Percentiles rank a stretch among this genome's conserved stretches.
phyloP scores from a whole-genome alignment of 257 asterid genomes.

The Cinchona pubescens region DNA sequence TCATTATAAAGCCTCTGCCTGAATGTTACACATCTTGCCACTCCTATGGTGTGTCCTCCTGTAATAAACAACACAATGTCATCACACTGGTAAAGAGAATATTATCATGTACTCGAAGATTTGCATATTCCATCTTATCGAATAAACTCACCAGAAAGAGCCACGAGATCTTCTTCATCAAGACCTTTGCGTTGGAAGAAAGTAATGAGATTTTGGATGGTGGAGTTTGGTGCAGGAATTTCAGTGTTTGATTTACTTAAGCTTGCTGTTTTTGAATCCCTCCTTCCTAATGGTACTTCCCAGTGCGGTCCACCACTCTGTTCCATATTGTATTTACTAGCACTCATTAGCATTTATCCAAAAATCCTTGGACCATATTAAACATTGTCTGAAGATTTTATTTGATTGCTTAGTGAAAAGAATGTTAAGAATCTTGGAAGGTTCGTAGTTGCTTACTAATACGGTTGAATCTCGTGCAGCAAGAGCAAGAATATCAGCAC shows the following conservation, averaged over 20 bases:
- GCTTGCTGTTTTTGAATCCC: constrained; percentile 65
- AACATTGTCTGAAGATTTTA: not conserved
- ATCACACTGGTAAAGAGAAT: not conserved
- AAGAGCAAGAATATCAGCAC: constrained; percentile 74
- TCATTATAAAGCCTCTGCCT: constrained; percentile 69
- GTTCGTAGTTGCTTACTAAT: constrained; percentile 36
- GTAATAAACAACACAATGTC: not conserved
- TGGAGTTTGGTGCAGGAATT: constrained; percentile 76
- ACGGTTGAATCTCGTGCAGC: constrained; percentile 66
- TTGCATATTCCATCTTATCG: not conserved
- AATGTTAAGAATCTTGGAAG: not conserved
- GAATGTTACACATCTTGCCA: constrained; percentile 70
- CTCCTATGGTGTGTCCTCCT: constrained; percentile 80
- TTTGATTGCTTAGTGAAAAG: not conserved
- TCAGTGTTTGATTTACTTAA: constrained; percentile 43
- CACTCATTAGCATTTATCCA: not conserved
- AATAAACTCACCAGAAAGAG: constrained; percentile 55
- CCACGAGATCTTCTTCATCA: constrained; percentile 59
- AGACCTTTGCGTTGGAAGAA: constrained; percentile 64
- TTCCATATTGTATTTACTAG: constrained; percentile 2
- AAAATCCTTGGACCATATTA: not conserved
- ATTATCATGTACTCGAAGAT: not conserved
- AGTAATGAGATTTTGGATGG: constrained; percentile 51
- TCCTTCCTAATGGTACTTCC: constrained; percentile 81
- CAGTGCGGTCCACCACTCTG: constrained; percentile 91